phyloP scores from a whole-genome alignment of 768 basidiomycete genomes.

The Russula vinacea region DNA sequence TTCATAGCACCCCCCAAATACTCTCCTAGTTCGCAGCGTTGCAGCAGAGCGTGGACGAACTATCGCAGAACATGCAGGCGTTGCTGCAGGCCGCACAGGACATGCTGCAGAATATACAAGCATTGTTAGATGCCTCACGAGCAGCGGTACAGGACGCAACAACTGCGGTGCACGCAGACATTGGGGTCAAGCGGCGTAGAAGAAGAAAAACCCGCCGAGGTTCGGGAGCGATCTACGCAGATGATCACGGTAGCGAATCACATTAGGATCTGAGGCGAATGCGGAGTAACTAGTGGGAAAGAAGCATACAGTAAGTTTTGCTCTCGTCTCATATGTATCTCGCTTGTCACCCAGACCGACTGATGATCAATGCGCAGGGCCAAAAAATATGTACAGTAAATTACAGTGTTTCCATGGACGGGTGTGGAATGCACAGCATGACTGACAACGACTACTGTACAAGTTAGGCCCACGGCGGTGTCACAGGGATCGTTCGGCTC shows the following conservation, averaged over 20 bases:
- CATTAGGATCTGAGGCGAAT: not conserved
- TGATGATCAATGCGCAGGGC: not conserved
- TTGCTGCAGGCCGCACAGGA: slow-evolving; percentile 10
- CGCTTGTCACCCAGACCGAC: not conserved
- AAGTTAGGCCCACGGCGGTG: no score
- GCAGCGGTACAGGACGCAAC: not conserved
- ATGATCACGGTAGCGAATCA: not conserved
- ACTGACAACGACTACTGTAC: no score
- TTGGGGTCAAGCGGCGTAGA: not conserved
- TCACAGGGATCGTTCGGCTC: no score
- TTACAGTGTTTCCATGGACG: no score
- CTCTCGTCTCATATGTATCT: not conserved
- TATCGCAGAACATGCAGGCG: slow-evolving; percentile 15
- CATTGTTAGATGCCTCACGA: slow-evolving; percentile 9
- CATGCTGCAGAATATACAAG: slow-evolving; percentile 14
- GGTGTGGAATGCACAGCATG: no score
- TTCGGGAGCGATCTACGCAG: not conserved
- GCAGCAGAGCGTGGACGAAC: slow-evolving; percentile 25
- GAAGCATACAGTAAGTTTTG: not conserved
- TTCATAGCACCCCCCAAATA: not conserved
- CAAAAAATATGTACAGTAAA: not conserved
- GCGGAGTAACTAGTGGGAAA: not conserved
- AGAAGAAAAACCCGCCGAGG: slow-evolving; percentile 1
- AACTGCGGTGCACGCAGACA: not conserved
- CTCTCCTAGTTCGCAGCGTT: slow-evolving; percentile 26